Conservation (phyloP, 2,329 filamentous ascomycete genomes). For the Phoma sp. region DNA sequence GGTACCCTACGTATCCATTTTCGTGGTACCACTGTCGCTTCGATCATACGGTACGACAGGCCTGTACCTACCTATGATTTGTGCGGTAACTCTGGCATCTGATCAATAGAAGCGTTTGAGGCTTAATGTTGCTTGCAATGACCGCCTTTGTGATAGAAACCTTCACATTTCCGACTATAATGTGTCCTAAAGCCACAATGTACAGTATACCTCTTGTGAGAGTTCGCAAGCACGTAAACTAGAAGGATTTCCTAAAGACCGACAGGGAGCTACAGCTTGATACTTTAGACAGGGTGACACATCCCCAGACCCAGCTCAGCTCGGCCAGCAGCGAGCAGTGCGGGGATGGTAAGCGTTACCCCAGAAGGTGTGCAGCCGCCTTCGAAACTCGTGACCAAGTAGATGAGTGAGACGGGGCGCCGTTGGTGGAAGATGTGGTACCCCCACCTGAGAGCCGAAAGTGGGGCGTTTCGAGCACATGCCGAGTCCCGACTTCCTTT, state of each 20-base stretch:
- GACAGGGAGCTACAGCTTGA: conserved; percentile 7
- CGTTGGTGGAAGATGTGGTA: conserved; percentile 8
- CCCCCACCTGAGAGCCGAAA: not conserved
- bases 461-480: not conserved
- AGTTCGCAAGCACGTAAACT: not conserved
- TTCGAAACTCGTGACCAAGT: not conserved
- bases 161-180: not conserved
- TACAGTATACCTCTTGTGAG: no score
- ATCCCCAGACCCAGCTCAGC: conserved; percentile 1
- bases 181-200: not conserved
- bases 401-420: not conserved
- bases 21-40: not conserved
- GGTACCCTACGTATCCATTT: not conserved
- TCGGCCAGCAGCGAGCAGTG: not conserved
- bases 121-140: conserved; percentile 1
- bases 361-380: not conserved
- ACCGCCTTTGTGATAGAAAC: not conserved
- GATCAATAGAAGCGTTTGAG: not conserved
- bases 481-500: not conserved
- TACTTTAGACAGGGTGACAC: not conserved
- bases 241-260: not conserved
- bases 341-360: not conserved
- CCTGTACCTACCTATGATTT: not conserved
- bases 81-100: not conserved
- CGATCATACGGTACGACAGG: conserved; percentile 1